Conservation (phyloP, 352 stramenopile genomes). For the Globisporangium acanthophoron region DNA sequence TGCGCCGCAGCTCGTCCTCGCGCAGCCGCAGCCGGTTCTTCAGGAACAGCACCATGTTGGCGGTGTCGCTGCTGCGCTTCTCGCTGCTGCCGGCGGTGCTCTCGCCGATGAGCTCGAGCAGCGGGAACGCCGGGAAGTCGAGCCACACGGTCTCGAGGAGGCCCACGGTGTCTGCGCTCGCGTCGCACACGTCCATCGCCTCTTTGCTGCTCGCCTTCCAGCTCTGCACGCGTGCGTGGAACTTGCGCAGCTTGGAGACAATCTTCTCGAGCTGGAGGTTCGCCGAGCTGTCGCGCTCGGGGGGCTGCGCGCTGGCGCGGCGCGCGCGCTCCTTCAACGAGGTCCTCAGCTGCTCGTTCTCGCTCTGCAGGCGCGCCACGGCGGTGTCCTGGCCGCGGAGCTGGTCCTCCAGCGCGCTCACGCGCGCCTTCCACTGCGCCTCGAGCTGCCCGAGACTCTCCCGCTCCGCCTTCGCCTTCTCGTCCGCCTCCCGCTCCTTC, state of each 20-base stretch:
- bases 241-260: conserved; percentile 32
- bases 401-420: conserved; percentile 26
- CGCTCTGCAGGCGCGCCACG: conserved; percentile 25
- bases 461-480: conserved; percentile 20
- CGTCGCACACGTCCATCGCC: conserved; percentile 27
- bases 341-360: conserved; percentile 31
- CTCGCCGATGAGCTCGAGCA: conserved; percentile 2
- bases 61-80: conserved; percentile 5
- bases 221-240: conserved; percentile 36
- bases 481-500: conserved; percentile 20
- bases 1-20: conserved; percentile 53
- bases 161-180: conserved; percentile 21
- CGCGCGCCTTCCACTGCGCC: conserved; percentile 17
- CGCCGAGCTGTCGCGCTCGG: conserved; percentile 14
- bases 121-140: conserved; percentile 47
- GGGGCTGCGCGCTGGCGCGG: neutral
- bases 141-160: conserved; percentile 45
- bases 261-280: conserved; percentile 30
- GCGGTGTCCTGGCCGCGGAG: conserved; percentile 25
- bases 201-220: conserved; percentile 53
- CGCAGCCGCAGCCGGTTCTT: conserved; percentile 52
- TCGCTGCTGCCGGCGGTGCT: neutral
- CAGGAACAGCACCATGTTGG: conserved; percentile 39
- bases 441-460: conserved; percentile 15
- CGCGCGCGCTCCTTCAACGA: conserved; percentile 12